Percentiles rank a stretch among this genome's conserved stretches.
These are phyloP conservation scores for Hypoxylon sp. DNA, from an alignment of 2,329 filamentous ascomycete species.

Conservation along the genomic window DNA sequence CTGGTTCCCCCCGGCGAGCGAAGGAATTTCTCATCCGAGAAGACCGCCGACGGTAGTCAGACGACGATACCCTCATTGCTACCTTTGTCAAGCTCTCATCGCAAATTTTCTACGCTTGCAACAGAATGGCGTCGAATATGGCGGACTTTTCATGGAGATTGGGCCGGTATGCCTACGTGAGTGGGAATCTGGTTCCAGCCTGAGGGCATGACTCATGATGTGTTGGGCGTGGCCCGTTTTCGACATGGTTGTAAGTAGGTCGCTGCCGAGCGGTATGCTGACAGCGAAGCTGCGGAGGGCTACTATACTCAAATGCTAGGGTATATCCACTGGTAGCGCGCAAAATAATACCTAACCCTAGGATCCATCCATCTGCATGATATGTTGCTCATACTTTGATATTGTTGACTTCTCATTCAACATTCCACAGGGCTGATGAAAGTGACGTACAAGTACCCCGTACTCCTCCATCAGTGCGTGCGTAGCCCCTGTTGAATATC, in stretches of 20 bases:
- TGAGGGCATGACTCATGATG: conserved; percentile 43
- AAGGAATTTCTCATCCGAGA: background rate
- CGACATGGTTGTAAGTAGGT: conserved; percentile 28
- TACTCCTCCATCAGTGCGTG: conserved; percentile 34
- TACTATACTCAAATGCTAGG: conserved; percentile 17
- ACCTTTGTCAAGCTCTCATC: conserved; percentile 13
- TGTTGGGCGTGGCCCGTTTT: conserved; percentile 35
- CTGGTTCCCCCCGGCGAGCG: conserved; percentile 5
- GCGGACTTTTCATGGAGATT: conserved; percentile 30
- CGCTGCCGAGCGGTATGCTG: conserved; percentile 19
- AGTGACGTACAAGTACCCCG: conserved; percentile 35
- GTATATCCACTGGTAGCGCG: conserved; percentile 23
- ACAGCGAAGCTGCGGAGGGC: conserved; percentile 25
- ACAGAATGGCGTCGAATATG: conserved; percentile 18
- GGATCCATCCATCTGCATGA: conserved; percentile 20
- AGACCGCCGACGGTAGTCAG: conserved; percentile 8
- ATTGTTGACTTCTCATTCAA: conserved; percentile 22
- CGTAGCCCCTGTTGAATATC: conserved; percentile 33
- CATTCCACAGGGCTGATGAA: conserved; percentile 41
- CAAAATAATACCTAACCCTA: conserved; percentile 24
- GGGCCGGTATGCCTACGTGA: conserved; percentile 36
- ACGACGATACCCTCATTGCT: conserved; percentile 9
- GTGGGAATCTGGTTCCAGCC: conserved; percentile 25
- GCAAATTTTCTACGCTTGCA: conserved; percentile 9
- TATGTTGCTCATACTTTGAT: conserved; percentile 22